Conservation (phyloP, 2,329 filamentous ascomycete species). For the Septoria petroselini region DNA sequence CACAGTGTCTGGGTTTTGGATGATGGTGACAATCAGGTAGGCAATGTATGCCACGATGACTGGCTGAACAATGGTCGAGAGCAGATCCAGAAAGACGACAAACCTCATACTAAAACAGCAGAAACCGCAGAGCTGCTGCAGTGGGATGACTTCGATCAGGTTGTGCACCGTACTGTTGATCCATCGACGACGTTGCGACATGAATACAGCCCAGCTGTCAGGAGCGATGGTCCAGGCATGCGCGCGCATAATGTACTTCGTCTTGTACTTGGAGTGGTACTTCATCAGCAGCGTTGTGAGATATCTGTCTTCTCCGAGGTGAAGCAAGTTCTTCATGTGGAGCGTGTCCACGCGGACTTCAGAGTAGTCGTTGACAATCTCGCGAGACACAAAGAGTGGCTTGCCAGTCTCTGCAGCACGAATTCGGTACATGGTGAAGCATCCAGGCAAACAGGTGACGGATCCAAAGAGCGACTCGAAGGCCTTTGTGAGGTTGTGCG, state of each 20-base stretch:
- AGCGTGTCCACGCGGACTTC: slow-evolving; percentile 96
- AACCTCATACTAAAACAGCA: slow-evolving; percentile 99
- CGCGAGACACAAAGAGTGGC: slow-evolving; percentile 90
- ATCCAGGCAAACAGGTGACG: slow-evolving; percentile 95
- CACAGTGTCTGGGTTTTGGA: slow-evolving; percentile 60
- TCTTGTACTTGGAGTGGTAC: slow-evolving; percentile 91
- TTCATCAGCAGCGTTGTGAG: slow-evolving; percentile 92
- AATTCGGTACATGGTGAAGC: slow-evolving; percentile 98
- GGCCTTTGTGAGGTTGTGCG: slow-evolving; percentile 92
- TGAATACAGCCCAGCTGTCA: slow-evolving; percentile 88
- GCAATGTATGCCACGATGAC: slow-evolving; percentile 85
- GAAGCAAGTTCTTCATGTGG: slow-evolving; percentile 97
- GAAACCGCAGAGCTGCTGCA: slow-evolving; percentile 95
- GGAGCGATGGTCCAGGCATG: slow-evolving; percentile 97
- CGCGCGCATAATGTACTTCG: slow-evolving; percentile 89
- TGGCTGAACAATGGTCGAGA: slow-evolving; percentile 88
- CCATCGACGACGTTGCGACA: slow-evolving; percentile 98
- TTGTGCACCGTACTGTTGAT: slow-evolving; percentile 99
- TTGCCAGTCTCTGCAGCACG: slow-evolving; percentile 92
- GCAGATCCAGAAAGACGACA: slow-evolving; percentile 87
- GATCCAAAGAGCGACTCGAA: slow-evolving; percentile 97
- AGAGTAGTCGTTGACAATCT: slow-evolving; percentile 81
- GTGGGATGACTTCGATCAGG: slow-evolving; percentile 86
- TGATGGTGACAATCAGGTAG: slow-evolving; percentile 78
- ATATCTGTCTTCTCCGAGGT: slow-evolving; percentile 96